Conservation (phyloP, 2,329 filamentous ascomycete species). For the Clonostachys sp. region DNA sequence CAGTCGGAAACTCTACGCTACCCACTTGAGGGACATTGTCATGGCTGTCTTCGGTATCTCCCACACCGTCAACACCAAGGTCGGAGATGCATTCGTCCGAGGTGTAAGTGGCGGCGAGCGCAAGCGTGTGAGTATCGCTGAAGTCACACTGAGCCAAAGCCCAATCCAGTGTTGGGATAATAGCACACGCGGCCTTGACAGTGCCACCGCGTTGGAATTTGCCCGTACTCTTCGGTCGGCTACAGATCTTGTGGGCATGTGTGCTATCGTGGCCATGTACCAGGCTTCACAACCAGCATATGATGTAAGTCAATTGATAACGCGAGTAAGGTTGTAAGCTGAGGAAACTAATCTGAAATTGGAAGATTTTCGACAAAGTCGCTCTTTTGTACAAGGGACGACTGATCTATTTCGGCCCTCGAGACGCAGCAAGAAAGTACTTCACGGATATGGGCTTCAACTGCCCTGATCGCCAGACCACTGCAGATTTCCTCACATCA, state of each 20-base stretch:
- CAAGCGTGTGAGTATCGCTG: conserved; percentile 66
- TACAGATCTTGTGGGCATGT: conserved; percentile 57
- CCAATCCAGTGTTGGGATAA: conserved; percentile 66
- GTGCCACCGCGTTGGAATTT: conserved; percentile 57
- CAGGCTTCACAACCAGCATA: conserved; percentile 63
- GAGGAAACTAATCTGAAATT: conserved; percentile 49
- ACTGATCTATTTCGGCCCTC: conserved; percentile 60
- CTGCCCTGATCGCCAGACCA: conserved; percentile 63
- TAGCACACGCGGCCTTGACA: conserved; percentile 56
- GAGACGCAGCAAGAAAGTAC: conserved; percentile 54
- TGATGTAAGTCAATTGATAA: conserved; percentile 31
- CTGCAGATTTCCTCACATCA: conserved; percentile 67
- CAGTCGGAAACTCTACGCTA: conserved; percentile 43
- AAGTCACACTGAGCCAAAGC: conserved; percentile 44
- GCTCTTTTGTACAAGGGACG: conserved; percentile 53
- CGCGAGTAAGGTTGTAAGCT: too few relatives aligned
- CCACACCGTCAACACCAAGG: conserved; percentile 54
- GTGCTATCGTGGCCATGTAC: conserved; percentile 64
- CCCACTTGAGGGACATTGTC: conserved; percentile 58
- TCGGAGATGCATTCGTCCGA: conserved; percentile 56
- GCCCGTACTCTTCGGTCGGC: conserved; percentile 53
- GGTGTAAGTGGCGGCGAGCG: conserved; percentile 49
- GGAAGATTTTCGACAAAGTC: conserved; percentile 55
- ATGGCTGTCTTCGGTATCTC: conserved; percentile 60
- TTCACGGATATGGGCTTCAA: conserved; percentile 66